Evolutionary conservation across 2,329 filamentous ascomycete species (phyloP).

Genomic region (Ophiosphaerella narmari): DNA sequence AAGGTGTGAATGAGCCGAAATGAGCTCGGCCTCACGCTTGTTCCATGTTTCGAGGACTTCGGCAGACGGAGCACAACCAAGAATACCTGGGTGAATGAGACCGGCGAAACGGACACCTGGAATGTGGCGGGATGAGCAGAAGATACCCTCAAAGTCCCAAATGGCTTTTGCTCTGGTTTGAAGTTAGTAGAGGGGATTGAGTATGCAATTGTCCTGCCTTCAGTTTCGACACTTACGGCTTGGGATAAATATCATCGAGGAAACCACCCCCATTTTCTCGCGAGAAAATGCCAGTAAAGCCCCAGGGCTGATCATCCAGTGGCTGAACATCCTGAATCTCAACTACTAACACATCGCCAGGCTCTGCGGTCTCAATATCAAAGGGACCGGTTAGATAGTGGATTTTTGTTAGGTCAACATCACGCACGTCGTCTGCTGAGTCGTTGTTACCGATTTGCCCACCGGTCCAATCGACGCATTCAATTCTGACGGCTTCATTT

Average conservation of each 20-base stretch:
- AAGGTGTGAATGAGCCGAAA: slow-evolving; percentile 63
- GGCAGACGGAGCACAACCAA: slow-evolving; percentile 83
- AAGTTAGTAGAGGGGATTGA: not conserved
- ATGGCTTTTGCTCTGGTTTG: slow-evolving; percentile 68
- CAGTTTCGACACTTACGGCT: slow-evolving; percentile 61
- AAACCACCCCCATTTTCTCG: slow-evolving; percentile 86
- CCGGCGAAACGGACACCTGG: slow-evolving; percentile 81
- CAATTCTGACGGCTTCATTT: slow-evolving; percentile 88
- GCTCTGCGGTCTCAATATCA: slow-evolving; percentile 80
- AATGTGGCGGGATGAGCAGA: slow-evolving; percentile 78
- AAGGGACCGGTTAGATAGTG: slow-evolving; percentile 92
- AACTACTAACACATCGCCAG: slow-evolving; percentile 82
- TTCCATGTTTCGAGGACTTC: slow-evolving; percentile 85
- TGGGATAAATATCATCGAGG: slow-evolving; percentile 82
- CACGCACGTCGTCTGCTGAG: slow-evolving; percentile 82
- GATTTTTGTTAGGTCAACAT: slow-evolving; percentile 81
- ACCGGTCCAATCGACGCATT: slow-evolving; percentile 77
- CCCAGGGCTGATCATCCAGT: slow-evolving; percentile 83
- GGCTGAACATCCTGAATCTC: slow-evolving; percentile 95
- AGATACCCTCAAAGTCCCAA: slow-evolving; percentile 78
- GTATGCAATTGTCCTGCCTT: too few relatives aligned
- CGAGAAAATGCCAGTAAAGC: slow-evolving; percentile 83
- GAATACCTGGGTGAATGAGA: slow-evolving; percentile 87
- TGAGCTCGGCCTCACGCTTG: slow-evolving; percentile 77
- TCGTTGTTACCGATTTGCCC: slow-evolving; percentile 91